phyloP scores from a whole-genome alignment of 495 filamentous ascomycete species.

The Physcia stellaris region DNA sequence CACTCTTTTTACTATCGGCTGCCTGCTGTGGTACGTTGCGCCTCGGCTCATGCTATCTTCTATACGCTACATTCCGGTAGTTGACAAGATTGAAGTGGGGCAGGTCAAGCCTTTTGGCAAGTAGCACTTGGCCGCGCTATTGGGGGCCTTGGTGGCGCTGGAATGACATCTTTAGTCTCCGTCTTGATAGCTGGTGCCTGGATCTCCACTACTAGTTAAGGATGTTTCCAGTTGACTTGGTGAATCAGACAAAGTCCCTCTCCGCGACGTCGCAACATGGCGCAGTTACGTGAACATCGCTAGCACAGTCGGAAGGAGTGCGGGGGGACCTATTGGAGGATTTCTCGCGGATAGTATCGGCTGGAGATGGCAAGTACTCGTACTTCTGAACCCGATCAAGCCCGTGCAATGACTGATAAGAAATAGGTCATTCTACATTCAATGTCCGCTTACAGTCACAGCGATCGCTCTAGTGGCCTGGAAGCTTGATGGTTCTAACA shows the following conservation, averaged over 20 bases:
- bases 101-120: constrained; percentile 34
- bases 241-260: constrained; percentile 41
- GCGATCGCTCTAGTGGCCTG: constrained; percentile 36
- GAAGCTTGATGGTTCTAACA: constrained; percentile 28
- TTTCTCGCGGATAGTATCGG: constrained; percentile 50
- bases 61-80: not conserved
- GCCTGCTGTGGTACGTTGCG: constrained; percentile 22
- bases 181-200: constrained; percentile 46
- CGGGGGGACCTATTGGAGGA: constrained; percentile 52
- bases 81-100: constrained; percentile 26
- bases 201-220: not conserved
- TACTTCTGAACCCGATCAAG: too few relatives aligned
- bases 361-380: constrained; percentile 49
- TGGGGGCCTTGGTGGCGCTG: constrained; percentile 45
- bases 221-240: not conserved
- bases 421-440: constrained; percentile 48
- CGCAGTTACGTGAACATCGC: constrained; percentile 52
- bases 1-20: constrained; percentile 29
- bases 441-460: constrained; percentile 38
- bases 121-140: constrained; percentile 44
- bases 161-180: constrained; percentile 40
- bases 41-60: not conserved
- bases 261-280: constrained; percentile 55
- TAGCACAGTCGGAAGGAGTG: constrained; percentile 46
- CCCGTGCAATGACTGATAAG: too few relatives aligned